Evolutionary conservation across 2,329 filamentous ascomycete species (phyloP), one percentile per base, ranked within the genome.

Genomic region (Botrytis sinoallii): DNA sequence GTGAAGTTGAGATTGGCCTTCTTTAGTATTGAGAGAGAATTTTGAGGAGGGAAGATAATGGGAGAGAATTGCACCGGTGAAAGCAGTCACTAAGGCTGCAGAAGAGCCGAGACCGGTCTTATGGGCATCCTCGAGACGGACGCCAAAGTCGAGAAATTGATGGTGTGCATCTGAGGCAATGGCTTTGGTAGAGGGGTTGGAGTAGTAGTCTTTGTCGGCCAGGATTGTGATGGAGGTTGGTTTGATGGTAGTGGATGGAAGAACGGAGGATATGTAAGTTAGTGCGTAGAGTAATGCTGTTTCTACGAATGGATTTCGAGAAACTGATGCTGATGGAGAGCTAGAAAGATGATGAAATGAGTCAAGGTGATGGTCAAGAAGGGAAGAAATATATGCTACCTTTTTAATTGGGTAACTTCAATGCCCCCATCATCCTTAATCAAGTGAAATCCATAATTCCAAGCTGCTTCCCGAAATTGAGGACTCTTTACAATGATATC

Each of bases 201-300:
- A 98, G 85, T 98, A 99, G 87, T 99, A 99, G 85, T 97, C 93
- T 80, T 96, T 95, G 84, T 98, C 94, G 75, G 96, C 95, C 52
- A 98, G 88, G 81, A 99, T 95, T 75, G 93, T 94, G 82, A 98
- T 89, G 22, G 89, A 89, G 44, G 92, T 84, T 6, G 94, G 89
- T 22, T 87, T 87, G 80, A 96, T 90, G 80, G 77, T 84, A 82
- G 55, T 80, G 78, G 83, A 79, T 61, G 80, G 80, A 70, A 83
- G 75, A 81, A 75, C 79, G 76, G 77, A 83, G 79, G 76, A 85
- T 84, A 93, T 90, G 84, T 97, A 98, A 72, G 92, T 96, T 78
- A 98, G 88, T 72, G 89, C 93, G 84, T 97, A 98, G 83, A 88
- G 90, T 74, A 99, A 87, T 1, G 96, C 93, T 18, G 94, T 97